Percentiles rank a stretch among this genome's conserved stretches.
Conservation (phyloP, 2,329 filamentous ascomycete species). For the Colletotrichum camelliae region DNA sequence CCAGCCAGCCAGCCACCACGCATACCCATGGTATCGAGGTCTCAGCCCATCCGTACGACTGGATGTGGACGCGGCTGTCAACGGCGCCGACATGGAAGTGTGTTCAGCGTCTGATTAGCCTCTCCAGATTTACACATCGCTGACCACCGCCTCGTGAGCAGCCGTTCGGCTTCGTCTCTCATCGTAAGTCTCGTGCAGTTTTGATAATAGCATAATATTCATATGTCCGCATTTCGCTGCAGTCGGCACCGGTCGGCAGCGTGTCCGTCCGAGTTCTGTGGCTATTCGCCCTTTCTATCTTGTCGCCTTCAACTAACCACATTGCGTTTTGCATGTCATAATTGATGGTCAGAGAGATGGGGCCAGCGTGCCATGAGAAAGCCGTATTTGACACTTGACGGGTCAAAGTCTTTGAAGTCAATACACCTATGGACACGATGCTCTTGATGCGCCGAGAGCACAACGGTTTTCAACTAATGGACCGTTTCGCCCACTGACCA, state of each 20-base stretch:
- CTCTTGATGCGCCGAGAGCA: background rate
- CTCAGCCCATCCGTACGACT: background rate
- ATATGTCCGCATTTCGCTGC: background rate
- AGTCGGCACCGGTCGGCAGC: background rate
- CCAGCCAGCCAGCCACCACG: background rate
- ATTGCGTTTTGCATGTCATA: background rate
- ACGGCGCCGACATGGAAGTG: background rate
- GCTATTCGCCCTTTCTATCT: background rate
- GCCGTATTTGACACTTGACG: background rate
- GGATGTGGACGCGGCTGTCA: background rate
- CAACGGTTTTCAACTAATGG: background rate
- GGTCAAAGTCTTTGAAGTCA: background rate
- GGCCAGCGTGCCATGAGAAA: background rate
- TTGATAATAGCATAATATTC: background rate
- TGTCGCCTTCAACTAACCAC: background rate
- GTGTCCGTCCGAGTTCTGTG: background rate
- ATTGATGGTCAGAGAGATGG: background rate
- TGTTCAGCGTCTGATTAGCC: background rate
- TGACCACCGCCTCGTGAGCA: background rate
- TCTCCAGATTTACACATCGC: background rate
- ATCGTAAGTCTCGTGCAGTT: background rate
- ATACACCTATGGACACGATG: background rate
- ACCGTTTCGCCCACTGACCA: background rate
- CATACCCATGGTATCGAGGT: background rate
- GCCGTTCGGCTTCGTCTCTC: background rate